Evolutionary conservation across 1,284 basidiomycete genomes (phyloP), one percentile per base, ranked within the genome.

Genomic region (Xanthoconium separans): DNA sequence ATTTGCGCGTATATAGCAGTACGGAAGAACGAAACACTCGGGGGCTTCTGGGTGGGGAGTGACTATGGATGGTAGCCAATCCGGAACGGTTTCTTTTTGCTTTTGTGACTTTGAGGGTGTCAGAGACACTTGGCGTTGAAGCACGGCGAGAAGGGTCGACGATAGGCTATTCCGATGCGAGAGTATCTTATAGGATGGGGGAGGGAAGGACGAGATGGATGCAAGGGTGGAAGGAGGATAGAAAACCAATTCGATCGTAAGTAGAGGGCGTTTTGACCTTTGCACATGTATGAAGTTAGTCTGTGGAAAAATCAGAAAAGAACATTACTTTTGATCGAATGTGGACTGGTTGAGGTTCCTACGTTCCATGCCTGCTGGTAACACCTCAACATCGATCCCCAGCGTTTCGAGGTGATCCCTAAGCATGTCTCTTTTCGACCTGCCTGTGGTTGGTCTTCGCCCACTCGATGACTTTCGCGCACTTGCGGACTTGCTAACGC

Each of bases 281-380:
- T 64, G 54, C 39, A 44, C 24, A 54, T 22, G 47, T 56, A 48
- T 2, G 2, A 53, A 18, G 42, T 60, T 43, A 56, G 49, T 34
- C 37, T 47, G 22, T 48, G 16, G 39, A 50, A 34, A 16, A 49
- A 33, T 53, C 45, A 63, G 54, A 51, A 53, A 57, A 54, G 46
- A 61, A 36, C 78, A 83, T 68, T 70, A 67, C 93, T 82, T 91
- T 65, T 77, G 75, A 73, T 93, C 87, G 83, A 89, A 93, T 41
- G 77, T 79, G 10, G 90, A 92, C 69, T 91, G 88, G 68, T 93
- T 95, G 53, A 79, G 62, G 59, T 79, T 84, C 58, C 85, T 76
- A 58, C 83, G 76, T 62, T 88, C 86, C 93, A 95, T 95, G n/a
- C 92, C 93, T 33, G 78, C 70, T 0, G 92, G 84, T 46, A 95